Evolutionary conservation across 768 basidiomycete genomes (phyloP).

Genomic region (Panaeolus papilionaceus): DNA sequence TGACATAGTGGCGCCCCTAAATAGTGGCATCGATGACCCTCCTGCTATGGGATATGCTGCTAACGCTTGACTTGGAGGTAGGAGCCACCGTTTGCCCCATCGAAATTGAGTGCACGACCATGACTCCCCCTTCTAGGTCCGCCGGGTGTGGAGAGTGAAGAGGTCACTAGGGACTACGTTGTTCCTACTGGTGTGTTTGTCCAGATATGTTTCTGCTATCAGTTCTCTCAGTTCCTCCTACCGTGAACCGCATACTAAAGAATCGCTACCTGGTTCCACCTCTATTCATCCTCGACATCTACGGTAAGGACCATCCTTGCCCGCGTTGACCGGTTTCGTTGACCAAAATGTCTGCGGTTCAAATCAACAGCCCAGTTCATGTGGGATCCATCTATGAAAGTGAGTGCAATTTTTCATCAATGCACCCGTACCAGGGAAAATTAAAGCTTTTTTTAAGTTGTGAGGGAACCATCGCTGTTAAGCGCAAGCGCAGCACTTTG

Average conservation of each 20-base stretch:
- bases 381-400: constrained; percentile 24
- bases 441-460: constrained; percentile 19
- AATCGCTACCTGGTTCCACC: constrained; percentile 32
- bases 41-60: constrained; percentile 31
- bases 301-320: constrained; percentile 19
- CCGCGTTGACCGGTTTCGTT: neutral
- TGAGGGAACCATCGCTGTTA: neutral
- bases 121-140: constrained; percentile 17
- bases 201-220: neutral
- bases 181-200: constrained; percentile 27
- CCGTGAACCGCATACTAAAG: constrained; percentile 13
- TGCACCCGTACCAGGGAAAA: constrained; percentile 20
- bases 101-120: no score
- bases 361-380: constrained; percentile 27
- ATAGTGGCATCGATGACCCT: constrained; percentile 30
- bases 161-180: constrained; percentile 30
- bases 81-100: neutral
- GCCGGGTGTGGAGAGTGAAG: constrained; percentile 29
- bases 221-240: neutral
- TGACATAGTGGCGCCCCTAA: constrained; percentile 12
- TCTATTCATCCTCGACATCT: constrained; percentile 28
- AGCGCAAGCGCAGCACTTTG: no score
- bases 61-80: constrained; percentile 31
- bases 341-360: neutral
- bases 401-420: constrained; percentile 16